phyloP scores from a whole-genome alignment of 192 early-diverging fungal species.

The Podila clonocystis region DNA sequence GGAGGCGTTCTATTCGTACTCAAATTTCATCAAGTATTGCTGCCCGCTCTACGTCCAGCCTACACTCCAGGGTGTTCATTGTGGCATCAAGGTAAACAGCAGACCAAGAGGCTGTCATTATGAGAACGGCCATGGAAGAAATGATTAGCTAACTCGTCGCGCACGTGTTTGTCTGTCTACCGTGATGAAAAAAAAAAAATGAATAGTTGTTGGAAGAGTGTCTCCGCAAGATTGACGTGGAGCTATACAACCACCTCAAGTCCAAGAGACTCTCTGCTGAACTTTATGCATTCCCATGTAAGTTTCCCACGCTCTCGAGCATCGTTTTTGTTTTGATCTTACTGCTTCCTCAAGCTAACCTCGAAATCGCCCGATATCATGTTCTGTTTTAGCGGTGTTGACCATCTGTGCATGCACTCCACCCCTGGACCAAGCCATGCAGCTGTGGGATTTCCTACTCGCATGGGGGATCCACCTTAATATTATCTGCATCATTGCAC shows the following conservation, averaged over 20 bases:
- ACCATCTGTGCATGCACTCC: slow-evolving; percentile 91
- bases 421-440: slow-evolving; percentile 83
- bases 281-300: slow-evolving; percentile 92
- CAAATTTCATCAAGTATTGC: slow-evolving; percentile 85
- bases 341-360: not conserved
- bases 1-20: slow-evolving; percentile 89
- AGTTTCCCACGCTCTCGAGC: slow-evolving; percentile 17
- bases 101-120: not conserved
- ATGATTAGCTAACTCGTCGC: not conserved
- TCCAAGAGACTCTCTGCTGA: slow-evolving; percentile 78
- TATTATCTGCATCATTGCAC: slow-evolving; percentile 88
- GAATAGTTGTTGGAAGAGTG: slow-evolving; percentile 84
- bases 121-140: not conserved
- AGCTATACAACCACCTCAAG: slow-evolving; percentile 75
- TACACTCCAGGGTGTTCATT: slow-evolving; percentile 88
- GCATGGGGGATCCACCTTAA: slow-evolving; percentile 94
- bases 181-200: no score
- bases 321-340: slow-evolving; percentile 8
- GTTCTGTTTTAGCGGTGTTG: slow-evolving; percentile 72
- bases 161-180: not conserved
- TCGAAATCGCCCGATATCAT: not conserved
- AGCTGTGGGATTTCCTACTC: slow-evolving; percentile 94
- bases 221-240: slow-evolving; percentile 76
- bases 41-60: slow-evolving; percentile 96
- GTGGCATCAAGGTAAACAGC: slow-evolving; percentile 77